Percentiles rank a stretch among this genome's conserved stretches.
phyloP scores from a whole-genome alignment of 1,284 basidiomycete species.

The Ganoderma boninense region DNA sequence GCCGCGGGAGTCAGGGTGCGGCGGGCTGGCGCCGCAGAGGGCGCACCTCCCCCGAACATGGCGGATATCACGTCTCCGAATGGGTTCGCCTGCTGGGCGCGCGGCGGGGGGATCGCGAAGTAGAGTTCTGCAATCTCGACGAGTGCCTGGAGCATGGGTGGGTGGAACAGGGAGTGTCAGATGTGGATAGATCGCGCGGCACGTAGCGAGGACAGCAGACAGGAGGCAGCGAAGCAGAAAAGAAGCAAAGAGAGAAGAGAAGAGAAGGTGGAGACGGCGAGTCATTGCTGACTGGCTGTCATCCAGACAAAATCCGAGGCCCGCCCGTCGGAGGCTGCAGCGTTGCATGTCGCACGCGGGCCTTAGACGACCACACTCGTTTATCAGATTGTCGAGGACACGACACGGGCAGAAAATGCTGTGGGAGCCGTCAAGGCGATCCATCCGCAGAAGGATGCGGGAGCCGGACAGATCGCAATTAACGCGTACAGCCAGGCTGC shows the following conservation, averaged over 20 bases:
- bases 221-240: neutral
- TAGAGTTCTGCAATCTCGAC: slow-evolving; percentile 76
- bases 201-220: slow-evolving; percentile 14
- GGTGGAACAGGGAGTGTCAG: slow-evolving; percentile 21
- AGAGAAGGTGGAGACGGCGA: neutral
- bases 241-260: neutral
- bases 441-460: slow-evolving; percentile 23
- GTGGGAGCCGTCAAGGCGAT: slow-evolving; percentile 21
- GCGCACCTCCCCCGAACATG: slow-evolving; percentile 70
- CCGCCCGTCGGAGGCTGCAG: neutral
- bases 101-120: slow-evolving; percentile 82
- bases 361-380: neutral
- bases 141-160: slow-evolving; percentile 37
- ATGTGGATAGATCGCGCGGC: slow-evolving; percentile 18
- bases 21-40: slow-evolving; percentile 40
- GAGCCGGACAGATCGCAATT: slow-evolving; percentile 18
- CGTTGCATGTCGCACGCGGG: neutral
- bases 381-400: slow-evolving; percentile 25
- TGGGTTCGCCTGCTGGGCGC: slow-evolving; percentile 76
- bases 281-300: slow-evolving; percentile 6
- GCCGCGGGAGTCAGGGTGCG: slow-evolving; percentile 53
- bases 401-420: neutral
- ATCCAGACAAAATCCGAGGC: slow-evolving; percentile 12
- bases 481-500: slow-evolving; percentile 20
- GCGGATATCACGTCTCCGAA: slow-evolving; percentile 86